Conservation (phyloP, 2,329 filamentous ascomycete genomes). For the Colletotrichum cereale region DNA sequence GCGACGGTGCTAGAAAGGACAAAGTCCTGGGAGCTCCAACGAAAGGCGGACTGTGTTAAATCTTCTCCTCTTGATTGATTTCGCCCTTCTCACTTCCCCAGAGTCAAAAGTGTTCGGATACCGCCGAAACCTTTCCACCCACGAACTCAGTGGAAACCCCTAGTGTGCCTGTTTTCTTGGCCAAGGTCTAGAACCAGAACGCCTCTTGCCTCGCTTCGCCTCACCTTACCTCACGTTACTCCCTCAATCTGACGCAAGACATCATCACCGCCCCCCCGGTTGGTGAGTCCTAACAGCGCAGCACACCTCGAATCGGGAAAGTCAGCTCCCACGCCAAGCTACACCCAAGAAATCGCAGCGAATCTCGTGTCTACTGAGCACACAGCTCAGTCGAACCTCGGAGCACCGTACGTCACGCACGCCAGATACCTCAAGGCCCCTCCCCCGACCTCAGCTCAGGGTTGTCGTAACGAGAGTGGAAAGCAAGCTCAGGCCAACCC, state of each 20-base stretch:
- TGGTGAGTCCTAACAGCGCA: constrained; percentile 25
- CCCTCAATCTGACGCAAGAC: constrained; percentile 6
- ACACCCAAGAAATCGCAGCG: not conserved
- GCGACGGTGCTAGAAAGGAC: not conserved
- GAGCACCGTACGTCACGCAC: not conserved
- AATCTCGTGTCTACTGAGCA: not conserved
- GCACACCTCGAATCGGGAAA: not conserved
- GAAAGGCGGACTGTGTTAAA: not conserved
- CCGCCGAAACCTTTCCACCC: constrained; percentile 1
- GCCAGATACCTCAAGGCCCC: not conserved
- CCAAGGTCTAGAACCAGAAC: constrained; percentile 19
- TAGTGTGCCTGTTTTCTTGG: constrained; percentile 24
- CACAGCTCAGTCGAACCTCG: not conserved
- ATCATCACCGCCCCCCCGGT: constrained; percentile 15
- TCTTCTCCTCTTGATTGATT: not conserved
- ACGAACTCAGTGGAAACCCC: constrained; percentile 9
- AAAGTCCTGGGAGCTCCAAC: not conserved
- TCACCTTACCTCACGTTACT: not conserved
- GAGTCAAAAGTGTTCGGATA: not conserved
- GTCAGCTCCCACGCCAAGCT: not conserved
- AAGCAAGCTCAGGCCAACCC: constrained; percentile 28
- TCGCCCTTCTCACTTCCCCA: not conserved
- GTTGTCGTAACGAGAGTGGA: constrained; percentile 4
- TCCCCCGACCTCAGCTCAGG: not conserved
- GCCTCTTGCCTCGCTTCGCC: constrained; percentile 12